phyloP scores from a whole-genome alignment of 805 yeast genomes.

The Candida ulmi region DNA sequence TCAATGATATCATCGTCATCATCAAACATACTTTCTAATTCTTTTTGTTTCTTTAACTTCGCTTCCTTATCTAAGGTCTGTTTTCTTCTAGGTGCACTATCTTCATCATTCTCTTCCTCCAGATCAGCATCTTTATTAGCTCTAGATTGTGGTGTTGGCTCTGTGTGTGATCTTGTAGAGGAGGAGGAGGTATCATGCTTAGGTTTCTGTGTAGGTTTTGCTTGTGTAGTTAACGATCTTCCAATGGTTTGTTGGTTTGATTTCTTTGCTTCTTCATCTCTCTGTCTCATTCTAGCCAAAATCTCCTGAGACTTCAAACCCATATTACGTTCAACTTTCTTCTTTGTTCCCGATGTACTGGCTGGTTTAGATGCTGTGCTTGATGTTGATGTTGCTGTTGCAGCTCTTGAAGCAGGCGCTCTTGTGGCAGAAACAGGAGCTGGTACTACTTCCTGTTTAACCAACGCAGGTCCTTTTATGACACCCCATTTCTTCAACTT shows the following conservation, averaged over 20 bases:
- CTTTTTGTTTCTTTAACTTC: constrained; percentile 14
- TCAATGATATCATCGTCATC: constrained; percentile 20
- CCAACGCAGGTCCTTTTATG: constrained; percentile 19
- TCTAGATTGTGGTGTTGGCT: constrained; percentile 4
- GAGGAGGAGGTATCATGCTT: constrained; percentile 2
- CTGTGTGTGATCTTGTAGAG: constrained; percentile 9
- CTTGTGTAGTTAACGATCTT: constrained; percentile 2
- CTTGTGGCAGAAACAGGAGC: too few relatives aligned
- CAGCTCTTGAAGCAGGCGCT: neutral
- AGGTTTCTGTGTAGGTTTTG: constrained; percentile 1
- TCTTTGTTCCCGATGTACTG: neutral
- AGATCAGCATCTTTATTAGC: too few relatives aligned
- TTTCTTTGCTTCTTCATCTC: constrained; percentile 5
- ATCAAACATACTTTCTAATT: constrained; percentile 30
- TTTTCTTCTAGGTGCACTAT: constrained; percentile 7
- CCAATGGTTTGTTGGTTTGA: constrained; percentile 12
- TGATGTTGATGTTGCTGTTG: neutral
- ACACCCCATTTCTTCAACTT: constrained; percentile 20
- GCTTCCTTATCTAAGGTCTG: constrained; percentile 16
- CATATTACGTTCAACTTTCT: constrained; percentile 14
- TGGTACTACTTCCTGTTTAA: neutral
- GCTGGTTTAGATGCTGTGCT: neutral
- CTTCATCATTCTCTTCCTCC: constrained; percentile 7
- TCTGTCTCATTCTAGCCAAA: constrained; percentile 9
- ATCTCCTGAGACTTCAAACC: constrained; percentile 12